Evolutionary conservation across 2,329 filamentous ascomycete species (phyloP).

Genomic region (Paecilomyces dactylethromorphus): DNA sequence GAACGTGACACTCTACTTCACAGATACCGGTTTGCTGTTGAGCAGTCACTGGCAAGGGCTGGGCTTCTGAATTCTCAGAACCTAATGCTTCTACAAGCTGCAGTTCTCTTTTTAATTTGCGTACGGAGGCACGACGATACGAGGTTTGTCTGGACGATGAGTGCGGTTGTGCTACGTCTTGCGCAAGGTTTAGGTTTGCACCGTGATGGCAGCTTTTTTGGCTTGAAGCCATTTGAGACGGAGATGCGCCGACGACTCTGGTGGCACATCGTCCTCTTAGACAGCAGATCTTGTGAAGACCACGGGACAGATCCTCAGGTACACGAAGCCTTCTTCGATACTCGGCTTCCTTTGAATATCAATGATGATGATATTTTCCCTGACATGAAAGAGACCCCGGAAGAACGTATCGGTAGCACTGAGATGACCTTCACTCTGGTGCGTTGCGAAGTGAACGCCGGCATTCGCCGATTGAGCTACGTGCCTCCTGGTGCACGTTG

Average conservation of each 20-base stretch:
- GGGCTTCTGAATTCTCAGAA: conserved; percentile 58
- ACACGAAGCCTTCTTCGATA: conserved; percentile 39
- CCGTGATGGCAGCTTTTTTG: conserved; percentile 45
- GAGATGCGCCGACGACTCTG: conserved; percentile 48
- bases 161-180: conserved; percentile 34
- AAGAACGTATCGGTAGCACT: conserved; percentile 45
- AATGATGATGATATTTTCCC: conserved; percentile 47
- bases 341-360: conserved; percentile 44
- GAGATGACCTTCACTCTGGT: conserved; percentile 49
- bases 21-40: conserved; percentile 56
- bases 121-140: conserved; percentile 34
- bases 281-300: conserved; percentile 44
- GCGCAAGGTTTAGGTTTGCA: conserved; percentile 44
- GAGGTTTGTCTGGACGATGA: conserved; percentile 39
- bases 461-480: conserved; percentile 34
- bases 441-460: conserved; percentile 47
- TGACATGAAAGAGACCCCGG: conserved; percentile 42
- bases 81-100: conserved; percentile 55
- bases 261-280: conserved; percentile 45
- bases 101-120: conserved; percentile 55
- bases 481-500: conserved; percentile 21
- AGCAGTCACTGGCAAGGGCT: conserved; percentile 58
- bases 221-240: conserved; percentile 42
- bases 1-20: conserved; percentile 44
- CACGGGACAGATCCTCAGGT: conserved; percentile 43